phyloP scores from a whole-genome alignment of 2,329 filamentous ascomycete species.

The Microsporum canis region DNA sequence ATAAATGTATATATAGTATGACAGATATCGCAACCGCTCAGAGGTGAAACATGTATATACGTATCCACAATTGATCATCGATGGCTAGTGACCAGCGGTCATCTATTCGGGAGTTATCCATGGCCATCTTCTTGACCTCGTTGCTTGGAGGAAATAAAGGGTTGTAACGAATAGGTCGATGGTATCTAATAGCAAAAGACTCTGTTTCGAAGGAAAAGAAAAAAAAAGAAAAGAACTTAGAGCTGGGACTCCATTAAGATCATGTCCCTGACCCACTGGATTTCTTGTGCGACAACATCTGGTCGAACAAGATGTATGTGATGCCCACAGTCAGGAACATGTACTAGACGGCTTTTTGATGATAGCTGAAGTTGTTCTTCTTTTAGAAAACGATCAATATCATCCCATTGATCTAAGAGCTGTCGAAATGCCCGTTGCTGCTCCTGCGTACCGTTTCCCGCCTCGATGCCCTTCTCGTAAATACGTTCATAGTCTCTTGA shows the following conservation, averaged over 20 bases:
- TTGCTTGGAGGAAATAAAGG: no score
- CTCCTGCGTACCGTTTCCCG: conserved; percentile 25
- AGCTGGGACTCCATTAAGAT: neutral
- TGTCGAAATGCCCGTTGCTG: conserved; percentile 22
- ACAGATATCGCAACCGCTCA: no score
- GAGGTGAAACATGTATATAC: no score
- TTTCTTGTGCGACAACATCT: conserved; percentile 27
- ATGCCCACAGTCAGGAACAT: conserved; percentile 29
- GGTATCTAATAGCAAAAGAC: no score
- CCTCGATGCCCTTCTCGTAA: conserved; percentile 24
- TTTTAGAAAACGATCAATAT: conserved; percentile 20
- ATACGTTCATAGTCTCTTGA: conserved; percentile 24
- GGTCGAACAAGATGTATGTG: conserved; percentile 28
- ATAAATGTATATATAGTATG: no score
- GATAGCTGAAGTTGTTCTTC: conserved; percentile 27
- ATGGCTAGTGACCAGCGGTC: no score
- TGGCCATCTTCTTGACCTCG: no score
- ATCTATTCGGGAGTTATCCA: no score
- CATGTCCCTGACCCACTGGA: conserved; percentile 25
- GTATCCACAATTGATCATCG: no score
- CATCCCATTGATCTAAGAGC: conserved; percentile 24
- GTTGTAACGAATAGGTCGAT: no score
- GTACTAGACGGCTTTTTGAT: conserved; percentile 20
- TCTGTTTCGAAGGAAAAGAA: no score
- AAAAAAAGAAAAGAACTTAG: neutral